Conservation (phyloP, 306 rosid genomes). For the Rubus idaeus region DNA sequence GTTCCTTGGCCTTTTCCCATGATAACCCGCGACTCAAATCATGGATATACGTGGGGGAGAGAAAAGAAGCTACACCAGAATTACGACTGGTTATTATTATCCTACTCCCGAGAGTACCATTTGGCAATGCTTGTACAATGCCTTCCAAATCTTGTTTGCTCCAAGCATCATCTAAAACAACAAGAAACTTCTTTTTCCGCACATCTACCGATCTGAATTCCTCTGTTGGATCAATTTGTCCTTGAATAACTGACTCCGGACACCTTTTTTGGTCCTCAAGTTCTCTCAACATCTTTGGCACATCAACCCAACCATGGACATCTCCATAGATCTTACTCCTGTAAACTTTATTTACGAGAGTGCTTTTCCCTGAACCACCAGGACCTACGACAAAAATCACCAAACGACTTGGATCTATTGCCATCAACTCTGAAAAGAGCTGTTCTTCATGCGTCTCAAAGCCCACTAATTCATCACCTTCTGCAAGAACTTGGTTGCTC, state of each 20-base stretch:
- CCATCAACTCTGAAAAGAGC: neutral
- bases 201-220: too few species aligned
- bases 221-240: too few species aligned
- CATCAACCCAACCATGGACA: too few species aligned
- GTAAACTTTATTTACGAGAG: neutral
- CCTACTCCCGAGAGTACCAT: too few species aligned
- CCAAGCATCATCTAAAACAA: slow-evolving; percentile 4
- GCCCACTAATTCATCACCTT: neutral
- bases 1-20: neutral
- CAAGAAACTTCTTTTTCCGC: neutral
- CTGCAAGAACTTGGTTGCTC: neutral
- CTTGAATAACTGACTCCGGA: too few species aligned
- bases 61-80: neutral
- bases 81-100: neutral
- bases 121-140: neutral
- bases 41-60: neutral
- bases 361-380: slow-evolving; percentile 15
- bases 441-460: neutral
- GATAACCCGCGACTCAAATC: slow-evolving; percentile 3
- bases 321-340: too few species aligned
- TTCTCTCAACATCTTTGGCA: too few species aligned
- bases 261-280: too few species aligned
- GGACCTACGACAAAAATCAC: slow-evolving; percentile 4
- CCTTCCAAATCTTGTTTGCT: neutral
- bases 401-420: neutral